These are phyloP conservation scores for Chalciporus chontae DNA, from an alignment of 768 basidiomycete species.

Conservation along the genomic window DNA sequence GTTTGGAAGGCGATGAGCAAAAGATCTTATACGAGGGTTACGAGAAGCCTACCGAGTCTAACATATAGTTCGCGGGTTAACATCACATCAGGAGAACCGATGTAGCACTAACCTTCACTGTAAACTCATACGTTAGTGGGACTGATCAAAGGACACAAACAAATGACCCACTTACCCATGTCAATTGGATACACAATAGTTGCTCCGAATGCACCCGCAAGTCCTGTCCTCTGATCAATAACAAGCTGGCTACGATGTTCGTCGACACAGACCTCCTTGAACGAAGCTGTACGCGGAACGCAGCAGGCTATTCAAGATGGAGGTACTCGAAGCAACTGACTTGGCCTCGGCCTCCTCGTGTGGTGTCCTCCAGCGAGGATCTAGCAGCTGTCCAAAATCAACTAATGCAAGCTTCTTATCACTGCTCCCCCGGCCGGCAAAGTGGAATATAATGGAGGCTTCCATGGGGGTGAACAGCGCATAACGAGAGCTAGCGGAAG, in stretches of 20 bases:
- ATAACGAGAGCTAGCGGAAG: slow-evolving; percentile 84
- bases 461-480: slow-evolving; percentile 98
- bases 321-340: slow-evolving; percentile 28
- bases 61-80: slow-evolving; percentile 7
- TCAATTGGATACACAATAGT: slow-evolving; percentile 99
- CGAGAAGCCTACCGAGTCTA: slow-evolving; percentile 54
- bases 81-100: neutral
- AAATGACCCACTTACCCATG: slow-evolving; percentile 55
- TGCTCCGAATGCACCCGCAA: slow-evolving; percentile 92
- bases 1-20: slow-evolving; percentile 4
- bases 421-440: slow-evolving; percentile 77
- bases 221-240: slow-evolving; percentile 44
- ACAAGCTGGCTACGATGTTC: neutral
- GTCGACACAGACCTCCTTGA: slow-evolving; percentile 61
- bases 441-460: slow-evolving; percentile 97
- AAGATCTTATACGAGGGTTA: neutral
- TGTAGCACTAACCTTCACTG: slow-evolving; percentile 65
- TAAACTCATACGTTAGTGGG: slow-evolving; percentile 8
- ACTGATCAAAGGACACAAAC: neutral
- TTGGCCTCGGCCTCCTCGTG: slow-evolving; percentile 46
- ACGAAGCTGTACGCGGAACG: slow-evolving; percentile 84
- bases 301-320: slow-evolving; percentile 52
- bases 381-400: slow-evolving; percentile 91
- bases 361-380: slow-evolving; percentile 83
- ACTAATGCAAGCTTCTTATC: slow-evolving; percentile 73